Conservation (phyloP, 2,329 filamentous ascomycete species). For the Capronia epimyces region DNA sequence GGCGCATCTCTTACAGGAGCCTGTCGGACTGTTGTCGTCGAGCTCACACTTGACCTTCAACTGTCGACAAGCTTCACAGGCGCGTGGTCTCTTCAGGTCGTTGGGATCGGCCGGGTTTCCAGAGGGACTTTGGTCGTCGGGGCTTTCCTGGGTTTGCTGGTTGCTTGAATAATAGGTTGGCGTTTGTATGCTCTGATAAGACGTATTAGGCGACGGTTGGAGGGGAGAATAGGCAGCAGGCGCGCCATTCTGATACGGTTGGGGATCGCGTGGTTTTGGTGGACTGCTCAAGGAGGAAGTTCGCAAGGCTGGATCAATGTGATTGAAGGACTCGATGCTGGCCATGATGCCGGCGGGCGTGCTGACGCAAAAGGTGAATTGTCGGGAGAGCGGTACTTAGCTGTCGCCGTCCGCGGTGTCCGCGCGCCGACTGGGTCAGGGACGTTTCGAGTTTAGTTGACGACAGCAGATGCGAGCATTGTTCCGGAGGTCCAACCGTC, state of each 20-base stretch:
- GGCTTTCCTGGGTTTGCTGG: constrained; percentile 24
- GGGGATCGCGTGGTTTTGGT: constrained; percentile 22
- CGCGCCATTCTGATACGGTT: constrained; percentile 19
- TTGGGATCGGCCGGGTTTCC: constrained; percentile 28
- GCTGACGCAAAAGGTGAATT: background rate
- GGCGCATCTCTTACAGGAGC: constrained; percentile 67
- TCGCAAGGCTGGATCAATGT: constrained; percentile 25
- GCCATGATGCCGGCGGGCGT: constrained; percentile 7
- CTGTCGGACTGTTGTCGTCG: constrained; percentile 57
- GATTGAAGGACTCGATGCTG: constrained; percentile 11
- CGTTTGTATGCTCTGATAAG: constrained; percentile 26
- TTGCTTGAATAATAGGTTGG: constrained; percentile 26
- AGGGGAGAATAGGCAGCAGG: constrained; percentile 24
- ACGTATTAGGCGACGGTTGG: constrained; percentile 26
- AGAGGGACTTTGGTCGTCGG: constrained; percentile 24
- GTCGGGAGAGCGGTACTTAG: constrained; percentile 17
- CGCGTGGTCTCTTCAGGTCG: constrained; percentile 62
- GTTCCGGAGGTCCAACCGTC: background rate
- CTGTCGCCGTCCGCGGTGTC: constrained; percentile 16
- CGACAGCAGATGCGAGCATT: constrained; percentile 1
- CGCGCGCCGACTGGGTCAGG: constrained; percentile 9
- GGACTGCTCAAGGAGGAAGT: constrained; percentile 22
- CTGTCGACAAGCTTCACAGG: constrained; percentile 69
- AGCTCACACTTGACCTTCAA: constrained; percentile 83
- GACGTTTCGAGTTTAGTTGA: background rate